Conservation (phyloP, 1,139 yeast genomes). For the Arxiozyma telluris region DNA sequence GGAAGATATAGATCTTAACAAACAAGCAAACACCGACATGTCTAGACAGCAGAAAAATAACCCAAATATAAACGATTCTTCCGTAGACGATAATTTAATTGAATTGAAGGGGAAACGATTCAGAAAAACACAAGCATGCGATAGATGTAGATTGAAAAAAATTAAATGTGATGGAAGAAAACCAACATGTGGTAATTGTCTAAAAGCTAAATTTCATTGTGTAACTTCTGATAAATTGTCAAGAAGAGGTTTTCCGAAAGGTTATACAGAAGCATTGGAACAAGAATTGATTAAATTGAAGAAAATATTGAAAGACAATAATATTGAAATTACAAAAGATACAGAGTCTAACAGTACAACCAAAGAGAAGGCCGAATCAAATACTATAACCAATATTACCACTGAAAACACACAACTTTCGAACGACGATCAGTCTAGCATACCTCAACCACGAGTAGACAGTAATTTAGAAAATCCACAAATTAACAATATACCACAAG, state of each 20-base stretch:
- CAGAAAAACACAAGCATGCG: conserved; percentile 53
- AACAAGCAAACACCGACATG: not conserved
- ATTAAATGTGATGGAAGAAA: conserved; percentile 66
- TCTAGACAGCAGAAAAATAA: not conserved
- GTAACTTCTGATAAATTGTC: conserved; percentile 64
- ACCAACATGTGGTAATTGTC: conserved; percentile 59
- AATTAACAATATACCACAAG: not conserved
- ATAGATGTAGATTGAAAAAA: conserved; percentile 66
- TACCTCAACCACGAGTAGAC: not conserved
- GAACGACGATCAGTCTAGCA: not conserved
- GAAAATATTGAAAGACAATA: conserved; percentile 25
- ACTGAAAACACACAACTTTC: not conserved
- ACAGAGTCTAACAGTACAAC: not conserved
- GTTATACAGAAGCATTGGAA: conserved; percentile 68
- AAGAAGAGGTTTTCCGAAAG: conserved; percentile 65
- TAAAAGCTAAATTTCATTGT: conserved; percentile 56
- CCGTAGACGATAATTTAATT: not conserved
- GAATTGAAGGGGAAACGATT: conserved; percentile 2
- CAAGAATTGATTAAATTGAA: conserved; percentile 51
- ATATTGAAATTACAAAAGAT: not conserved
- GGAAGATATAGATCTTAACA: not conserved
- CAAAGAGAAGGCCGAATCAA: not conserved
- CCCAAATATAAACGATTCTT: not conserved
- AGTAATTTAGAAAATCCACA: not conserved
- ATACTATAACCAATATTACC: too few species aligned